phyloP scores from a whole-genome alignment of 164 flowering plant genomes.

The Malania oleifera region DNA sequence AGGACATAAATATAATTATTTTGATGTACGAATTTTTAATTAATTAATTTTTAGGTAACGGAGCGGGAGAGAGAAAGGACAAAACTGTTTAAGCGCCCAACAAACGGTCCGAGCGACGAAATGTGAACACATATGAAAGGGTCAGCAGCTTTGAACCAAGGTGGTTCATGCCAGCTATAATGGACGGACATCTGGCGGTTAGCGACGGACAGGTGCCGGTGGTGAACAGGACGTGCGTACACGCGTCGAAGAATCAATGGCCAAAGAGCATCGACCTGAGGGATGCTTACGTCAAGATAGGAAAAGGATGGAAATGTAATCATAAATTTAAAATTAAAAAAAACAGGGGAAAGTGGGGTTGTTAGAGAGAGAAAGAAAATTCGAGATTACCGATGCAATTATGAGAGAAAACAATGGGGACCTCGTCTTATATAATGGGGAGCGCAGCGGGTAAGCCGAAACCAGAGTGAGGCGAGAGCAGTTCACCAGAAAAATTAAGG shows the following conservation, averaged over 20 bases:
- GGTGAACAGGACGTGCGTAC: not conserved
- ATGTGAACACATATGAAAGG: conserved; percentile 19
- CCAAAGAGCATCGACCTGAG: not conserved
- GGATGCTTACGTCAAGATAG: conserved; percentile 6
- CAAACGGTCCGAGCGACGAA: not conserved
- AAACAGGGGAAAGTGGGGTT: conserved; percentile 1
- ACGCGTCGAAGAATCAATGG: conserved; percentile 15
- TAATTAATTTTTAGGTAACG: no score
- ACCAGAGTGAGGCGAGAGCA: conserved; percentile 13
- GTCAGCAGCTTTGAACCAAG: conserved; percentile 9
- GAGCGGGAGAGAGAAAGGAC: not conserved
- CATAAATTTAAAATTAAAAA: no score
- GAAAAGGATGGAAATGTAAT: not conserved
- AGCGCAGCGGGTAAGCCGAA: not conserved
- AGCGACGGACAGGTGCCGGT: conserved; percentile 19
- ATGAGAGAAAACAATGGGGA: not conserved
- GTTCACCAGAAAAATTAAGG: not conserved
- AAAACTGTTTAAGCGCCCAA: not conserved
- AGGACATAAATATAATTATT: no score
- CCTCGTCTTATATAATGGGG: conserved; percentile 7
- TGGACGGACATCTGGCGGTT: conserved; percentile 13
- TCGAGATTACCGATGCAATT: not conserved
- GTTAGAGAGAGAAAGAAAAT: conserved; percentile 3
- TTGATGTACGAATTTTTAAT: no score
- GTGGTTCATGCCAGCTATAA: not conserved